Evolutionary conservation across 371 early-diverging fungal genomes (phyloP).

Genomic region (Mortierella sp.): DNA sequence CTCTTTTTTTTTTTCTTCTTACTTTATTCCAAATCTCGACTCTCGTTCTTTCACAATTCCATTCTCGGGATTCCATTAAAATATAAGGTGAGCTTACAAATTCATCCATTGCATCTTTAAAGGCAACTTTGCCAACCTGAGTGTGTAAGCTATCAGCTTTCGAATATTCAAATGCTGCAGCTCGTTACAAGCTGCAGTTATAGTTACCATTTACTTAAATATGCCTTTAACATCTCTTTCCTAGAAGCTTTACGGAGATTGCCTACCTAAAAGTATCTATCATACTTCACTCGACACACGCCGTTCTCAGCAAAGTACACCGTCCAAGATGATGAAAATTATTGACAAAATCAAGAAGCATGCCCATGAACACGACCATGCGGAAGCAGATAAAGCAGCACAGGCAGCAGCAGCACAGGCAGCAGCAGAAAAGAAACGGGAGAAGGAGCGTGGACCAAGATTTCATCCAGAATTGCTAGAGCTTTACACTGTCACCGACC

Average conservation of each 20-base stretch:
- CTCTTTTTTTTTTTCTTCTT: conserved; percentile 4
- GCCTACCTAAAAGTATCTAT: not conserved
- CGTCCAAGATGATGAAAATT: conserved; percentile 46
- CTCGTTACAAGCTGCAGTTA: too few relatives aligned
- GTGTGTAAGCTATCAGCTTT: too few relatives aligned
- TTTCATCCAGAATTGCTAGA: conserved; percentile 55
- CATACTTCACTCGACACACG: not conserved
- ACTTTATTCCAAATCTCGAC: not conserved
- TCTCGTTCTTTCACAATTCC: not conserved
- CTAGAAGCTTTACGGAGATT: not conserved
- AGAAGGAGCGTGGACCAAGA: conserved; percentile 36
- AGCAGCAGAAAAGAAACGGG: conserved; percentile 37
- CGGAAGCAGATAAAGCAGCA: conserved; percentile 26
- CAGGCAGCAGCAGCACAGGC: conserved; percentile 11
- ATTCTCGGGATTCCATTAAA: not conserved
- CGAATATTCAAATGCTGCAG: too few relatives aligned
- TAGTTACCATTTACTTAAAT: too few relatives aligned
- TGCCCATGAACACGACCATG: conserved; percentile 34
- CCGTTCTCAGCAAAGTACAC: not conserved
- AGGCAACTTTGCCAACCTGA: too few relatives aligned
- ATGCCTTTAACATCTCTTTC: too few relatives aligned
- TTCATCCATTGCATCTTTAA: not conserved
- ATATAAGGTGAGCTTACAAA: not conserved
- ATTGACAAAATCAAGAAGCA: conserved; percentile 56
- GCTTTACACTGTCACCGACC: conserved; percentile 61